Evolutionary conservation across 352 stramenopile genomes (phyloP), one percentile per base, ranked within the genome.

Genomic region (Aphanomyces cochlioides): DNA sequence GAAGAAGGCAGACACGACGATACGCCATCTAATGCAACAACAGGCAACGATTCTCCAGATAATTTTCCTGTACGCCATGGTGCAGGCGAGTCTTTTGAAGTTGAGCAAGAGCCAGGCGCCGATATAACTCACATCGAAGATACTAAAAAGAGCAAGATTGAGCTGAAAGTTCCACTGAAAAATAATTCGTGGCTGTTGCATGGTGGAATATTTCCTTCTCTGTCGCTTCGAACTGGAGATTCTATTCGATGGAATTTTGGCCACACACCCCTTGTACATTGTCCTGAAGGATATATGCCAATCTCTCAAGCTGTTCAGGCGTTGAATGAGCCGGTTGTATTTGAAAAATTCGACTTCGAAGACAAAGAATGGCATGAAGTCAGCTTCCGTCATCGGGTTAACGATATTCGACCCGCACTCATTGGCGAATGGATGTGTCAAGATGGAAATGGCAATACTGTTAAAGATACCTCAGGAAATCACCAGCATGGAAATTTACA

Each of bases 201-300:
- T 12, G 45, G 64, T 47, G 64, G 64, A 13, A 70, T 70, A 17
- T 70, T 63, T 17, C 64, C 64, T 7, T 70, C 64, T 3, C 43
- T 54, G 10, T 70, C 64, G 3, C 61, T 70, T 40, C 40, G 53
- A 4, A 61, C 43, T 4, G 64, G 43, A 8, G 83, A 92, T 59
- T 78, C 80, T 8, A 28, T 90, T 34, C 79, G 79, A 7, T 92
- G 85, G 85, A 92, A 92, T 69, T 80, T 92, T 68, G 85, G 85
- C 0, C 78, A 90, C 6, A 72, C 69, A 2, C 74, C 79, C 36
- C 89, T 92, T 19, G 19, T 34, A 1, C 47, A 70, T 34, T 36
- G 28, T 13, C 64, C 64, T 41, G 47, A 59, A 5, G 64, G 28
- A 28, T 70, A 61, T 53, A 37, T 70, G n/a, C 40, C 64, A 17